Base-by-base conservation (phyloP, 768 basidiomycete genomes). In the Mycena pura region DNA sequence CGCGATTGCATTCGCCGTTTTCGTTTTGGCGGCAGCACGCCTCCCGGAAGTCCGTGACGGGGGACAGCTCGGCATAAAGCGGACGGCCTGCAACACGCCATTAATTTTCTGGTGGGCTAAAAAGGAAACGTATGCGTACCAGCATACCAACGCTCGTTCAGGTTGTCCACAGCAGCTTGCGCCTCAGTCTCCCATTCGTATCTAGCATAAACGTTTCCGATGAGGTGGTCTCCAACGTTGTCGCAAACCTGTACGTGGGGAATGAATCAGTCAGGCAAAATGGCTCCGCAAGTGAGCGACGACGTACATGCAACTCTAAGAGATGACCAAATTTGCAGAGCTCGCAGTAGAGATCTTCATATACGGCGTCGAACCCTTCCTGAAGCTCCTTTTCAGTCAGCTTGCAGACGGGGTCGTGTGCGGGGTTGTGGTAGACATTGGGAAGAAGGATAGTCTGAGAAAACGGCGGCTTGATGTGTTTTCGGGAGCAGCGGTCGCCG, bases 121-220 rank as follows among this genome's bases (percentile, higher is more conserved):
- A 34, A 29, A 49, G 17, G 51, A 41, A 22, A 54, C 57, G 19
- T n/a, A 44, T 40, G 80, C 89, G 60, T 73, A 92, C 94, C 95
- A 67, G 95, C 95, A 82, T 98, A 99, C 97, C 97, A 99, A 29
- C 96, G 87, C 69, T 96, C 91, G 69, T 99, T 98, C 65, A 98
- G 79, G 59, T 85, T 92, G 68, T 96, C 93, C 6, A 98, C 94
- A 3, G 96, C 96, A 28, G 89, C 80, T 70, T 95, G 91, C 9
- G 96, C 96, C 73, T 99, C 96, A 0, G 95, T 95, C 77, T 99
- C 96, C 95, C 95, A 97, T 71, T 99, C 96, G 71, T 93, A 99
- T 22, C 96, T 87, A 5, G 96, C 96, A 72, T 99, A 99, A 2
- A 99, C 96, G 69, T 98, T 97, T 22, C 96, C 96, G 69, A 96